Base-by-base conservation (phyloP, 495 filamentous ascomycete genomes). In the Annulohypoxylon stygium region DNA sequence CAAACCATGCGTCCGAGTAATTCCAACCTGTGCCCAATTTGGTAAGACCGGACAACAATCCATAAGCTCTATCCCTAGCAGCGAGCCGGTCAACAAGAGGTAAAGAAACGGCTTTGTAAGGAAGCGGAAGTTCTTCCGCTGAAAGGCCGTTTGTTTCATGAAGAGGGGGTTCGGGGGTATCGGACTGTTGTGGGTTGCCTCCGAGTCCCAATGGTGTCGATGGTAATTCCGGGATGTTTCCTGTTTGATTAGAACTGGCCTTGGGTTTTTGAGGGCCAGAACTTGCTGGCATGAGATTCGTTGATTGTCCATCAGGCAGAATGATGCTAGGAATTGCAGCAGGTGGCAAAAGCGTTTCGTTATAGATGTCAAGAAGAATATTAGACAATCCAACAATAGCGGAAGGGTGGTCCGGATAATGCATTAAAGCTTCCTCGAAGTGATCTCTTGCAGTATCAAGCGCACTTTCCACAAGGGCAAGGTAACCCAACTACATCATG, bases 21-120 rank as follows among this genome's bases (percentile, higher is more conserved):
- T 97, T 93, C 97, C 97, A 98, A 4, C 94, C 95, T 30, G 82
- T 85, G n/a, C 94, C 94, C 2, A 93, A 86, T 81, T 92, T 95
- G 2, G 93, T 97, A 62, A 98, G 85, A 2, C 87, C 86, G 7
- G 90, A 91, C 0, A 99, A 87, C 48, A 98, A 85, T 11, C 88
- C 90, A 76, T 93, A 93, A 1, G 97, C 96, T 18, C 97, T 87
- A 76, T 98, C 95, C 33, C 93, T 88, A 30, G 93, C 92, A 14
- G 92, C 91, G n/a, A 96, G 86, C 16, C 92, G 88, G 76, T 94
- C 92, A 26, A 93, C 84, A 26, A 91, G 84, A 51, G 88, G 89
- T 18, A 91, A 86, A 10, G 84, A 86, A 45, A 83, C 82, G 4
- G 84, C 82, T 68, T 82, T 79, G 65, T 85, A 80, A 37, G 83